Conservation (phyloP, 1,139 yeast species). For the Yamadazyma triangularis region DNA sequence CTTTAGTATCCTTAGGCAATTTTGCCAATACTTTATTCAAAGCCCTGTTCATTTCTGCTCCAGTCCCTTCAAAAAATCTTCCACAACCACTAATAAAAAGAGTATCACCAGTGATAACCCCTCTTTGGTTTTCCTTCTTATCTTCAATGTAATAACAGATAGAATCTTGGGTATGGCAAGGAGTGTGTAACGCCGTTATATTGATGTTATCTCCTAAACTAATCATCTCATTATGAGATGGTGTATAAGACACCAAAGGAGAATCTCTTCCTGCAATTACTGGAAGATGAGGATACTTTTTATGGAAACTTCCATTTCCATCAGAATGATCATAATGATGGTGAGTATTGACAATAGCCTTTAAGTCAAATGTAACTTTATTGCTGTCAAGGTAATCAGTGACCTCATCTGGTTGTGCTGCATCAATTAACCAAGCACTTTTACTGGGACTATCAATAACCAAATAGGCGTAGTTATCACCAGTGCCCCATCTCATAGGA, state of each 20-base stretch:
- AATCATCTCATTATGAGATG: constrained; percentile 58
- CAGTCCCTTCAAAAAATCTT: constrained; percentile 89
- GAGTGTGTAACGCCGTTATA: constrained; percentile 88
- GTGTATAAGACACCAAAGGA: constrained; percentile 63
- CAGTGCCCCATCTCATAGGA: constrained; percentile 94
- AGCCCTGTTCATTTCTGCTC: constrained; percentile 72
- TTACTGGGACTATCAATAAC: constrained; percentile 63
- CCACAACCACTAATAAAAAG: constrained; percentile 95
- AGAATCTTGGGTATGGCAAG: constrained; percentile 96
- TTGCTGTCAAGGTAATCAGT: constrained; percentile 18
- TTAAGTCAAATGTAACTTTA: constrained; percentile 37
- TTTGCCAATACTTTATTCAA: constrained; percentile 53
- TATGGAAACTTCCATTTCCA: constrained; percentile 58
- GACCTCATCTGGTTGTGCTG: constrained; percentile 76
- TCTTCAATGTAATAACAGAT: constrained; percentile 81
- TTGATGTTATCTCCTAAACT: constrained; percentile 58
- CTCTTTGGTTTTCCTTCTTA: constrained; percentile 52
- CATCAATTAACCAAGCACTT: constrained; percentile 83
- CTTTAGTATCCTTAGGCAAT: constrained; percentile 66
- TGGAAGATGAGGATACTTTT: constrained; percentile 50
- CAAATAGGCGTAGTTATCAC: constrained; percentile 86
- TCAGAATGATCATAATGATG: constrained; percentile 95
- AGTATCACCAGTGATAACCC: constrained; percentile 94
- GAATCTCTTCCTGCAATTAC: constrained; percentile 86
- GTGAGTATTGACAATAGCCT: constrained; percentile 88